Base-by-base conservation (phyloP, 129 eudicot species). In the Deinandra increscens region DNA sequence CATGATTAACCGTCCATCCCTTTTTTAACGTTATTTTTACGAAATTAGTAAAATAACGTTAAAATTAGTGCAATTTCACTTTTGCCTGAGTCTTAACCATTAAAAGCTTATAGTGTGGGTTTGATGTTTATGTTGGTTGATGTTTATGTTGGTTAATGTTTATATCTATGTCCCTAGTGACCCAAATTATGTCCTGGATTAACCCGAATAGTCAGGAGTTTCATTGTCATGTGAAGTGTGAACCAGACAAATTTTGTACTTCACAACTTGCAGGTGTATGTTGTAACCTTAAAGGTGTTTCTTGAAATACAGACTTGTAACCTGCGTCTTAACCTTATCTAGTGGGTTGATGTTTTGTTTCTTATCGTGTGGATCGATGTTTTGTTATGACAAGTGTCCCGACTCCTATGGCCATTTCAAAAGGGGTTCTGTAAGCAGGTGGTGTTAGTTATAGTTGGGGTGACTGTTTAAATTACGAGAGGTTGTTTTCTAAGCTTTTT, bases 381-480 rank as follows among this genome's bases (percentile, higher is more conserved):
- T 26, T 0, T n/a, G 44, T 36, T 4, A 49, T 17, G 44, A 60
- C 71, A 37, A 38, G 66, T 77, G 60, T 60, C 68, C 2, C 34
- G 2, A 37, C 64, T 23, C 17, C 5, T 51, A 12, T 64, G 72
- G 70, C 15, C 37, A 14, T 58, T 50, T 19, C 12, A 77, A 77
- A 69, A 68, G 55, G 46, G 46, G 61, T 18, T 54, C 66, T 54
- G 60, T 62, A 50, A 44, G 74, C 76, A 45, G 10, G 42, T 44
- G 62, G 51, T 69, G 71, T 61, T 60, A n/a, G 45, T 60, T 34
- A 56, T 76, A 26, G 75, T 69, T 76, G 80, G 39, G 48, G 64
- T 37, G 56, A 69, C 81, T 77, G 39, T 77, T 59, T 68, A 48
- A 76, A 77, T 77, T 53, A 76, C 60, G 29, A 36, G 18, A 53